Conservation (phyloP, 768 basidiomycete genomes). For the Rhizopogon roseolus region DNA sequence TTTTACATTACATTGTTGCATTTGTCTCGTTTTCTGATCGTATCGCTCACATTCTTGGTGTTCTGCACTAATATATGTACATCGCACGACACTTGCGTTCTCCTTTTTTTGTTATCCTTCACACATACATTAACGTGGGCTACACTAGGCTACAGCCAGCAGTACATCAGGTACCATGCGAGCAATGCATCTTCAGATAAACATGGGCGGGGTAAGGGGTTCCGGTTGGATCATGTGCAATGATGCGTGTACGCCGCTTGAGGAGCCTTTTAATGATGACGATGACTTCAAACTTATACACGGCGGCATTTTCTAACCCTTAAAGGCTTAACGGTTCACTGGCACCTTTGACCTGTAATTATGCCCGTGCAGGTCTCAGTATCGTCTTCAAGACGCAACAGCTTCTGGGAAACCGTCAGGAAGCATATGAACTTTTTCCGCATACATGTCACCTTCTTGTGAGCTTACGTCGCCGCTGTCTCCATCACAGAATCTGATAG, state of each 20-base stretch:
- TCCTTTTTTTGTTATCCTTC: conserved; percentile 13
- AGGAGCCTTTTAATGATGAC: no score
- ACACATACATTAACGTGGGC: conserved; percentile 14
- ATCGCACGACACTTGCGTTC: conserved; percentile 14
- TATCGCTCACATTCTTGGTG: conserved; percentile 20
- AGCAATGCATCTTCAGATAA: conserved; percentile 16
- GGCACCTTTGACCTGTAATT: not conserved
- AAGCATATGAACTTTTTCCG: conserved; percentile 66
- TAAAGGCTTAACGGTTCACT: no score
- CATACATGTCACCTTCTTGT: conserved; percentile 60
- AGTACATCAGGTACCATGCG: conserved; percentile 10
- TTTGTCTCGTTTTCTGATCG: conserved; percentile 18
- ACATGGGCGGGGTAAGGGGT: not conserved
- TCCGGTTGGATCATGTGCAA: no score
- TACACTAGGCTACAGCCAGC: conserved; percentile 19
- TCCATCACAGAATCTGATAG: not conserved
- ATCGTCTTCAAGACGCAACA: not conserved
- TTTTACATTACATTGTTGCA: conserved; percentile 4
- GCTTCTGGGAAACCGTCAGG: conserved; percentile 23
- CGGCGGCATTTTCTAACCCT: no score
- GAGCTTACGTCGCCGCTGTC: conserved; percentile 17
- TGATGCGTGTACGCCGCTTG: no score
- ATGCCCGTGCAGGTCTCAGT: not conserved
- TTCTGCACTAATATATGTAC: conserved; percentile 25
- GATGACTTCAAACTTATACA: no score